A percentile compares a stretch with the other conserved stretches of the same genome.
Conservation (phyloP, 2,329 filamentous ascomycete species). For the Cladophialophora immunda region DNA sequence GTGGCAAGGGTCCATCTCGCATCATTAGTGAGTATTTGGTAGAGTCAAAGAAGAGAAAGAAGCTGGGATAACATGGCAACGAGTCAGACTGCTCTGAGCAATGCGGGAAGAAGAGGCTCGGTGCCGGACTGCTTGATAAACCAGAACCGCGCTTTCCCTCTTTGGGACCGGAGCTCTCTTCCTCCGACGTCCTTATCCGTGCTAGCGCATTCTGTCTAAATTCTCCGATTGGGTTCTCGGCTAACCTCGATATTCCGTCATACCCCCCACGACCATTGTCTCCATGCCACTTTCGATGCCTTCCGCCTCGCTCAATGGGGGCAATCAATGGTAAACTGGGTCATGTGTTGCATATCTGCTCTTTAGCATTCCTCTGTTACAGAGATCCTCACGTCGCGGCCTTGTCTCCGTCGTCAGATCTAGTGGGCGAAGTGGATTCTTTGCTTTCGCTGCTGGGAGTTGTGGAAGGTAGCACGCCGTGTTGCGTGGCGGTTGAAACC, state of each 20-base stretch:
- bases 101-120: constrained; percentile 11
- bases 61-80: neutral
- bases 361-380: neutral
- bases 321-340: constrained; percentile 2
- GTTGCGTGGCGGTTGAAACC: constrained; percentile 15
- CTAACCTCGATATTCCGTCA: constrained; percentile 12
- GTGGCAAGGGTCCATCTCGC: neutral
- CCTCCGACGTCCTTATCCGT: constrained; percentile 1
- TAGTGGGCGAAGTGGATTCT: constrained; percentile 9
- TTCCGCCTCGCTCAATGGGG: constrained; percentile 24
- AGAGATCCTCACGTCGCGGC: constrained; percentile 11
- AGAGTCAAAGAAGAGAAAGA: neutral
- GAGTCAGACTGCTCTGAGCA: constrained; percentile 2
- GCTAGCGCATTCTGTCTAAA: neutral
- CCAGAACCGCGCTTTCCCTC: constrained; percentile 10
- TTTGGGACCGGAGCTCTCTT: constrained; percentile 10
- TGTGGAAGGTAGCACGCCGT: constrained; percentile 19
- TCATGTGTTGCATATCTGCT: constrained; percentile 11
- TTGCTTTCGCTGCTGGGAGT: neutral
- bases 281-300: constrained; percentile 26
- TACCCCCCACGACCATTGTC: constrained; percentile 1
- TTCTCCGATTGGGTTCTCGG: constrained; percentile 12
- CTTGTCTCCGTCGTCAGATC: constrained; percentile 8
- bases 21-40: neutral
- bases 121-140: constrained; percentile 12